These are phyloP conservation scores for Erigeron philadelphicus DNA, from an alignment of 140 eudicot species.

Conservation along the genomic window DNA sequence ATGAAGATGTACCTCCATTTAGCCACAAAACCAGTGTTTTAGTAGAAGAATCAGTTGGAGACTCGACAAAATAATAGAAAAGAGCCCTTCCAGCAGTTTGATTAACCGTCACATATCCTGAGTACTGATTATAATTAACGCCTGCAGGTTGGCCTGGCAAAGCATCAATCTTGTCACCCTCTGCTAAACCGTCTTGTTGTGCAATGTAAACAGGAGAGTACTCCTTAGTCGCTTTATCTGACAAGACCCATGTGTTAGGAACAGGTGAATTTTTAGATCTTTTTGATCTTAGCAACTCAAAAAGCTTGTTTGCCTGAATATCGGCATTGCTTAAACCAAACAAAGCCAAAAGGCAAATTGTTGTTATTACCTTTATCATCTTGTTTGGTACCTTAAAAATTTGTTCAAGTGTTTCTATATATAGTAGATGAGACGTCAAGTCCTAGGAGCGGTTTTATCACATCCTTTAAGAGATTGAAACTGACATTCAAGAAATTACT, in stretches of 20 bases:
- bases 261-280: slow-evolving; percentile 20
- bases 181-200: slow-evolving; percentile 29
- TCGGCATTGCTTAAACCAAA: slow-evolving; percentile 22
- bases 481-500: neutral
- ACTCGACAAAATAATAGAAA: slow-evolving; percentile 34
- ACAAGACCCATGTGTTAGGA: slow-evolving; percentile 2
- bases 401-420: slow-evolving; percentile 3
- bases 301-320: slow-evolving; percentile 28
- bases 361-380: slow-evolving; percentile 17
- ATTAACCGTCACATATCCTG: slow-evolving; percentile 31
- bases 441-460: slow-evolving; percentile 18
- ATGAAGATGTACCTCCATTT: slow-evolving; percentile 26
- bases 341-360: slow-evolving; percentile 17
- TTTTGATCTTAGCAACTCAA: slow-evolving; percentile 21
- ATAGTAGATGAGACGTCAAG: slow-evolving; percentile 20
- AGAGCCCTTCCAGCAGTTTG: slow-evolving; percentile 32
- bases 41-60: slow-evolving; percentile 29
- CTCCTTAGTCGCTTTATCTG: slow-evolving; percentile 5
- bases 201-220: slow-evolving; percentile 23
- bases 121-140: slow-evolving; percentile 27
- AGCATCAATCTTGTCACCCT: slow-evolving; percentile 23
- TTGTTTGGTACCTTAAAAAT: slow-evolving; percentile 10
- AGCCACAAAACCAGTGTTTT: slow-evolving; percentile 36
- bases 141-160: slow-evolving; percentile 37
- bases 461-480: neutral